Evolutionary conservation across 2,329 filamentous ascomycete species (phyloP).

Genomic region (Lecanoromycetidae sp.): DNA sequence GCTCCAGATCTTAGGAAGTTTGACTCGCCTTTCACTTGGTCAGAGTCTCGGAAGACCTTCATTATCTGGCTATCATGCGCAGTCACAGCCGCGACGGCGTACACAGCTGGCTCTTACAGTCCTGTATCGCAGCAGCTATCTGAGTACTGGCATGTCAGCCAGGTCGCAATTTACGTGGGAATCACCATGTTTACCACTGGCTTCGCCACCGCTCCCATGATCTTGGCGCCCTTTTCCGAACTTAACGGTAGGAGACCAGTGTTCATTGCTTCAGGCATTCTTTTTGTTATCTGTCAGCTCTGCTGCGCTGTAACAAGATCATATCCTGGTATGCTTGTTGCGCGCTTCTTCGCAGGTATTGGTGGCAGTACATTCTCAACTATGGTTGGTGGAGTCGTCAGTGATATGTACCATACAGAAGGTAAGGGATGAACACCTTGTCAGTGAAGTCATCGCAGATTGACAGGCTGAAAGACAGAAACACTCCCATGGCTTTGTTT

Average conservation of each 20-base stretch:
- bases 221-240: slow-evolving; percentile 76
- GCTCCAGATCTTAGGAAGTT: slow-evolving; percentile 56
- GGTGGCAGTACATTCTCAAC: slow-evolving; percentile 59
- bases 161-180: slow-evolving; percentile 56
- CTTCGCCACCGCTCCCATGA: slow-evolving; percentile 75
- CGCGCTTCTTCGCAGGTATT: slow-evolving; percentile 65
- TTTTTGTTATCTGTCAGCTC: slow-evolving; percentile 18
- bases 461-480: slow-evolving; percentile 49
- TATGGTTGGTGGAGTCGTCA: slow-evolving; percentile 84
- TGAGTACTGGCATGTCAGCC: slow-evolving; percentile 51
- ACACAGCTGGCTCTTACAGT: slow-evolving; percentile 68
- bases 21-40: slow-evolving; percentile 62
- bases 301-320: slow-evolving; percentile 18
- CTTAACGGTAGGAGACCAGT: slow-evolving; percentile 72
- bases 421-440: not conserved
- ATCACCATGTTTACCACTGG: slow-evolving; percentile 74
- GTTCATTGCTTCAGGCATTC: slow-evolving; percentile 15
- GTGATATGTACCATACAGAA: slow-evolving; percentile 60
- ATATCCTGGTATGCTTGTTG: slow-evolving; percentile 57
- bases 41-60: slow-evolving; percentile 53
- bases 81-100: slow-evolving; percentile 66
- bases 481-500: slow-evolving; percentile 83
- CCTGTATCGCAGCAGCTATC: slow-evolving; percentile 56
- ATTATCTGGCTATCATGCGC: slow-evolving; percentile 63
- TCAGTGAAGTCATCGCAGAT: not conserved